A percentile compares a stretch with the other conserved stretches of the same genome.
phyloP scores from a whole-genome alignment of 805 yeast genomes.

The Candida montana region DNA sequence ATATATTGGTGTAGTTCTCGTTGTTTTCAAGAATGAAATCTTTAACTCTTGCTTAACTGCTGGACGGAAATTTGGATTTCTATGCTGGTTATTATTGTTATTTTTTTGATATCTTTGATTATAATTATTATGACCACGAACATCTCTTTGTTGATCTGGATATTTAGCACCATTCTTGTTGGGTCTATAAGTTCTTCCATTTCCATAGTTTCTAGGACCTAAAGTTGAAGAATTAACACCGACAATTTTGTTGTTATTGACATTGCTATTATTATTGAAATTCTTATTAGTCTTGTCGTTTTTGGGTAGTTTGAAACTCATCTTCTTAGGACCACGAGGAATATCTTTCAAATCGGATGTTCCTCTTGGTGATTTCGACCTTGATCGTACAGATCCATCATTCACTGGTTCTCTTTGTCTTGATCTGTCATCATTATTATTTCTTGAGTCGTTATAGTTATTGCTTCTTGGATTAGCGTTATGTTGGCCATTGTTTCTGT shows the following conservation, averaged over 20 bases:
- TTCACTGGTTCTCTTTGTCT: neutral
- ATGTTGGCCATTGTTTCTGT: neutral
- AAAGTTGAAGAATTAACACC: neutral
- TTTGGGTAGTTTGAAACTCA: constrained; percentile 19
- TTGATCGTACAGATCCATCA: neutral
- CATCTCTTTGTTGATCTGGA: neutral
- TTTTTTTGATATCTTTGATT: neutral
- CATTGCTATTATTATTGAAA: too few species aligned
- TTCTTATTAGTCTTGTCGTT: neutral
- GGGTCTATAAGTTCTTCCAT: constrained; percentile 8
- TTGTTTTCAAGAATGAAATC: constrained; percentile 19
- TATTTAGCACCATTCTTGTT: neutral
- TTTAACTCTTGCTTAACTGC: constrained; percentile 3
- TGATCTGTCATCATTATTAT: neutral
- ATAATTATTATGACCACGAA: neutral
- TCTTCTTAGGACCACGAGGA: constrained; percentile 17
- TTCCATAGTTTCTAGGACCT: constrained; percentile 2
- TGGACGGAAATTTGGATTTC: neutral
- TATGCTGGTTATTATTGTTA: neutral
- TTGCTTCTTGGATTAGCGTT: too few species aligned
- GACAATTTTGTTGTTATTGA: neutral
- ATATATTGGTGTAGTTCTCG: constrained; percentile 35
- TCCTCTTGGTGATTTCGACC: constrained; percentile 5
- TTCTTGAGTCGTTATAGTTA: neutral
- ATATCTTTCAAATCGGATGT: constrained; percentile 5